Conservation (phyloP, 2,329 filamentous ascomycete genomes). For the Cladobotryum mycophilum region DNA sequence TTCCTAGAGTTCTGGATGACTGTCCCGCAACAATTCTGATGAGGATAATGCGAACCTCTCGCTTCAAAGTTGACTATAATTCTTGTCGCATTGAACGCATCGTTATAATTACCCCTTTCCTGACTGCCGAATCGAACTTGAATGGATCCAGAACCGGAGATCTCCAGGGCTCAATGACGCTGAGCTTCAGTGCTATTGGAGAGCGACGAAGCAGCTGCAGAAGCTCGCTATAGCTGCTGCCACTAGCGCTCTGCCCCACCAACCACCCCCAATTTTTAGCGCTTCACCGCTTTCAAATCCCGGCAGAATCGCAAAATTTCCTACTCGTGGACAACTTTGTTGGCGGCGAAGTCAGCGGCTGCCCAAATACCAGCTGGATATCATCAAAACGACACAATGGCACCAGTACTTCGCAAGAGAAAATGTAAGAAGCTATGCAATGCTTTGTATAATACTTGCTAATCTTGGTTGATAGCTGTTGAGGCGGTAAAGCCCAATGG, state of each 20-base stretch:
- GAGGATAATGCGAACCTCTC: no score
- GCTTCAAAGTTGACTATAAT: background rate
- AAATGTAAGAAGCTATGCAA: conserved; percentile 21
- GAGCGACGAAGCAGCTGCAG: background rate
- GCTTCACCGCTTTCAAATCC: conserved; percentile 25
- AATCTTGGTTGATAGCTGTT: conserved; percentile 18
- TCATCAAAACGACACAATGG: conserved; percentile 31
- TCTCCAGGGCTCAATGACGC: background rate
- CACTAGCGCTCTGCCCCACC: conserved; percentile 3
- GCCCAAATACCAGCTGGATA: background rate
- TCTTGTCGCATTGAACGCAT: no score
- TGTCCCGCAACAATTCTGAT: no score
- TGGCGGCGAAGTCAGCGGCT: background rate
- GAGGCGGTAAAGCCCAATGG: conserved; percentile 27
- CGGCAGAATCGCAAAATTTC: conserved; percentile 36
- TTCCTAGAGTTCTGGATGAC: no score
- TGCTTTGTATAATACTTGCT: conserved; percentile 7
- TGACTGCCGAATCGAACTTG: background rate
- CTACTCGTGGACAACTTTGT: conserved; percentile 13
- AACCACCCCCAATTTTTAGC: conserved; percentile 14
- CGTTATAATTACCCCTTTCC: no score
- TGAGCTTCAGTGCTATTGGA: background rate
- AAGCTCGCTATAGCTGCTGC: background rate
- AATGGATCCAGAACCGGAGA: no score
- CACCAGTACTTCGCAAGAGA: conserved; percentile 38